Base-by-base conservation (phyloP, 148 eudicot species). In the Gaultheria prostrata region DNA sequence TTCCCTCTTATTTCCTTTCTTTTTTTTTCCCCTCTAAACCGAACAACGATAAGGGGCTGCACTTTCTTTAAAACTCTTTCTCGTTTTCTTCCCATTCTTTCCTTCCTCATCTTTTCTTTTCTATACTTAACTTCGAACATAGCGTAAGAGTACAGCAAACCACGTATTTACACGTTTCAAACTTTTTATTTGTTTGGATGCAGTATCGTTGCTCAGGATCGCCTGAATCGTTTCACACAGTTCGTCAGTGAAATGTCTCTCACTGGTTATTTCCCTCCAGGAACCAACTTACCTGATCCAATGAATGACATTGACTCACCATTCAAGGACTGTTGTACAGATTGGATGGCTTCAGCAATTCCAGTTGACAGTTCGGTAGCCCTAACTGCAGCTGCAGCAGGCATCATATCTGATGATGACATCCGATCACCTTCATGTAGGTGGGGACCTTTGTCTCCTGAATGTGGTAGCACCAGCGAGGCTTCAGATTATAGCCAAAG, bases 191-290 rank as follows among this genome's bases (percentile, higher is more conserved):
- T 86, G 59, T 80, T 80, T 83, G 78, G 78, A 83, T 88, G 91
- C 93, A 97, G 99, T 88, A 95, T 97, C 59, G 87, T 95, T 85
- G 93, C 98, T 4, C 98, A 95, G 88, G 98, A 95, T 89, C 98
- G 99, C 71, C 86, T 97, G 83, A 93, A 92, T 84, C 92, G 98
- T 84, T 92, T 97, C 82, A 97, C 96, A 32, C 89, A 92, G 63
- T 95, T 97, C 89, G 88, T 95, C 74, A 90, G 74, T 83, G 92
- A 97, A 85, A 90, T 93, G 86, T 87, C 89, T 87, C 87, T 93
- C 30, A 82, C 85, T 87, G 94, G 88, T 81, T 82, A 56, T 85
- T 48, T 75, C 11, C 93, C 91, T 43, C 88, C 92, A 21, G 69
- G 80, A 70, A 51, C 89, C 79, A 88, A 86, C 83, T 82, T 84